Base-by-base conservation (phyloP, 2,329 filamentous ascomycete species). In the Orbilia brochopaga region DNA sequence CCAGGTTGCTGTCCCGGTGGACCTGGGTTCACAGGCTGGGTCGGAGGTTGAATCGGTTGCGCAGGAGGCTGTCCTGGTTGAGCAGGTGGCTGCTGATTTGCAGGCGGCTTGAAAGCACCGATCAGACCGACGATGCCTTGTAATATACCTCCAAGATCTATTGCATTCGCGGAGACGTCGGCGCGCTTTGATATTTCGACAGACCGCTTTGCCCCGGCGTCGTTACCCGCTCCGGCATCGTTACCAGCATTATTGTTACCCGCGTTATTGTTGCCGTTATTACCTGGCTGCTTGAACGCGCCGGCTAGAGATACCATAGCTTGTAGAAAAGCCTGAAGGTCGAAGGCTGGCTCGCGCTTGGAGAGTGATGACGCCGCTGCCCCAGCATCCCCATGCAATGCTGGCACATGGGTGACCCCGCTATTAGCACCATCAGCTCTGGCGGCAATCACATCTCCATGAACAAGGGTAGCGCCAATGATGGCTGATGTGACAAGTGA, bases 331-430 rank as follows among this genome's bases (percentile, higher is more conserved):
- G 32, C 32, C 6, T 13, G 7, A 7, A 37, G 37, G 15, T 42
- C 13, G 37, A 42, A 42, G 11, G 4, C 37, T 42, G 37, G 37
- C 11, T 13, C 11, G 4, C 37, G 37, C 37, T 42, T 42, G 13
- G 37, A 13, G 27, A 32, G 27, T 32, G 27, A 32, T 32, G 27
- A 32, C 8, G 27, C 27, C 4, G 27, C 8, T 8, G 8, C 4
- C 8, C 4, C 27, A 3, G 27, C 27, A 8, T 32, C 27, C 8
- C 27, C 4, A 32, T 32, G 27, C 53, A 88, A 83, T 78, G 84
- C 86, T 35, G 86, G 85, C 85, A 88, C 87, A 74, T n/a, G n/a
- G n/a, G 78, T 82, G 48, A 88, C 86, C 73, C 83, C 83, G 76
- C 88, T 88, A 74, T 88, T 88, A 74, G 85, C 84, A 61, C 86